Conservation (phyloP, 495 filamentous ascomycete genomes). For the Penicillium samsonianum region DNA sequence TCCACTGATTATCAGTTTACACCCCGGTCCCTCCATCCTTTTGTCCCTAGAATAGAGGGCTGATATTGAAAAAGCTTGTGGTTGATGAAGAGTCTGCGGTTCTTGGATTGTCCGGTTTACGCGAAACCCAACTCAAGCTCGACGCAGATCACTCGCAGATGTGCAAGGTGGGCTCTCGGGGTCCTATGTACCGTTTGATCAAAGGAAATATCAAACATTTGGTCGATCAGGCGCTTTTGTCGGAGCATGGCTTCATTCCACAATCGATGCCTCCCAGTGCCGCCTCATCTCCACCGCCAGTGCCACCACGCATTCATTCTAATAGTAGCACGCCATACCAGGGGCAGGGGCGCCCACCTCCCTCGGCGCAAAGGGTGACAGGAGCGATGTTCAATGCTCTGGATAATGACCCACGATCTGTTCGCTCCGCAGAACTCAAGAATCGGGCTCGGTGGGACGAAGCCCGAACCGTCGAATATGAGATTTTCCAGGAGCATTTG, state of each 20-base stretch:
- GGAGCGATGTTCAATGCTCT: constrained; percentile 25
- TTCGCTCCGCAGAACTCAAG: constrained; percentile 34
- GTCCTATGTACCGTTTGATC: constrained; percentile 42
- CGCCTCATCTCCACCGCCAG: constrained; percentile 24
- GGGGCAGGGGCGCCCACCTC: constrained; percentile 20
- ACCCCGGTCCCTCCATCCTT: no score
- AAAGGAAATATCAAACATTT: constrained; percentile 44
- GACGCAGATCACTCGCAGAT: constrained; percentile 45
- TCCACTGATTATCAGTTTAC: not conserved
- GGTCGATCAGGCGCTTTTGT: constrained; percentile 36
- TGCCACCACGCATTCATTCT: constrained; percentile 36
- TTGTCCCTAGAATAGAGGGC: not conserved
- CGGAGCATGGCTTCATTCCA: constrained; percentile 40
- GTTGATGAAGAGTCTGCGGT: constrained; percentile 44
- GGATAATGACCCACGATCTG: constrained; percentile 37
- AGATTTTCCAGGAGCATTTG: constrained; percentile 42
- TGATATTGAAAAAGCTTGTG: constrained; percentile 34
- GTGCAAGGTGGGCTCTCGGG: constrained; percentile 38
- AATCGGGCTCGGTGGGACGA: constrained; percentile 37
- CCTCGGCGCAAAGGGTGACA: constrained; percentile 15
- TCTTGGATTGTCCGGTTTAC: constrained; percentile 39
- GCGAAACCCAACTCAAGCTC: constrained; percentile 43
- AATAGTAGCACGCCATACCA: constrained; percentile 39
- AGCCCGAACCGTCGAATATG: constrained; percentile 35
- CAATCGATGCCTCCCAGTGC: constrained; percentile 18